Evolutionary conservation across 805 yeast species (phyloP).

Genomic region (Ogataea naganishii): DNA sequence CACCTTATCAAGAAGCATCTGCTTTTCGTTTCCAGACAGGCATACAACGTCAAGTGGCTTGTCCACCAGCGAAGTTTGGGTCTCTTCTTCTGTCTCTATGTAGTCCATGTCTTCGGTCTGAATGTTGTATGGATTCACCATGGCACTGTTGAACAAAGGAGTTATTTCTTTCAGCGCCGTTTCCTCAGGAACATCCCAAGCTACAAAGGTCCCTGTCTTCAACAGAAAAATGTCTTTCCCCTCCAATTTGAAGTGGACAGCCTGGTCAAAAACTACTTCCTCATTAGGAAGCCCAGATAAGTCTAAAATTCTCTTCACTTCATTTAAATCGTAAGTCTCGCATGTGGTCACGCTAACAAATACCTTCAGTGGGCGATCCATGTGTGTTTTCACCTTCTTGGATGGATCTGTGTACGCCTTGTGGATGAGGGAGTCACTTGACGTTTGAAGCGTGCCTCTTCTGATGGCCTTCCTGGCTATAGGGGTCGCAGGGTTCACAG

Average conservation of each 20-base stretch:
- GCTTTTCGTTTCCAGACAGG: constrained; percentile 43
- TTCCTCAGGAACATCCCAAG: constrained; percentile 71
- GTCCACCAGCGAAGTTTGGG: constrained; percentile 26
- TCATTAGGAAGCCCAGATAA: constrained; percentile 25
- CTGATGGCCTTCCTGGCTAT: too few relatives aligned
- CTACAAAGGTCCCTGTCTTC: constrained; percentile 71
- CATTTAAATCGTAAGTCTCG: constrained; percentile 56
- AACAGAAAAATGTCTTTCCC: constrained; percentile 54
- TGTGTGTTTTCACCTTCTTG: too few relatives aligned
- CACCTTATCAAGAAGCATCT: constrained; percentile 62
- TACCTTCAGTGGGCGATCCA: constrained; percentile 25
- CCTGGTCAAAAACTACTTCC: constrained; percentile 40
- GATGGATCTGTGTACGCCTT: too few relatives aligned
- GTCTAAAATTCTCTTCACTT: constrained; percentile 31
- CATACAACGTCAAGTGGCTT: constrained; percentile 66
- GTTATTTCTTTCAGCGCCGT: constrained; percentile 36
- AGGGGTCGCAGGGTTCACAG: too few relatives aligned
- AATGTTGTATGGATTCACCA: constrained; percentile 34
- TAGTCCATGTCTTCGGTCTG: constrained; percentile 89
- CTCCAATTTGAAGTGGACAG: constrained; percentile 39
- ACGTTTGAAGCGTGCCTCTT: too few relatives aligned
- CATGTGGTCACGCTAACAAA: constrained; percentile 69
- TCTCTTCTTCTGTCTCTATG: constrained; percentile 32
- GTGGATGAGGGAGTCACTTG: too few relatives aligned
- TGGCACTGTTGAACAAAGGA: constrained; percentile 44